Evolutionary conservation across 2,329 filamentous ascomycete genomes (phyloP).

Genomic region (Trichoderma sp.): DNA sequence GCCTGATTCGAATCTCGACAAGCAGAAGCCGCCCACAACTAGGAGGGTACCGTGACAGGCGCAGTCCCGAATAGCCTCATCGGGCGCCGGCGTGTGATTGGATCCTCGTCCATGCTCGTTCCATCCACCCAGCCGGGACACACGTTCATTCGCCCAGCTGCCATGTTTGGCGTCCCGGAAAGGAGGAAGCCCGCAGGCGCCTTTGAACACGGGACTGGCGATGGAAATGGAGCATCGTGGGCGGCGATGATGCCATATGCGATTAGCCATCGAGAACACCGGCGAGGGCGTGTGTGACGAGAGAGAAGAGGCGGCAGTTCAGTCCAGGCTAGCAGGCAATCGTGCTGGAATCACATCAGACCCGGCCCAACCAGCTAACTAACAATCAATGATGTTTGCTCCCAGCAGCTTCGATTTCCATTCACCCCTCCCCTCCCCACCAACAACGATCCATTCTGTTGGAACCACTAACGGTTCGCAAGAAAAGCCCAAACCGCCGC

Average conservation of each 20-base stretch:
- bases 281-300: conserved; percentile 1
- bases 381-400: neutral
- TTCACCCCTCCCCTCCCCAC: conserved; percentile 1
- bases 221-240: neutral
- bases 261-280: neutral
- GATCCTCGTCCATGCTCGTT: neutral
- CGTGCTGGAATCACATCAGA: neutral
- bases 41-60: conserved; percentile 21
- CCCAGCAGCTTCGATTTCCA: neutral
- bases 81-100: conserved; percentile 11
- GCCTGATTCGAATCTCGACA: neutral
- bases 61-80: conserved; percentile 12
- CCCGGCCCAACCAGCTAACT: neutral
- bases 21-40: neutral
- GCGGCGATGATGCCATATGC: neutral
- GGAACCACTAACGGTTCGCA: neutral
- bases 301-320: neutral
- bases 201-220: conserved; percentile 12
- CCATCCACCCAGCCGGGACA: conserved; percentile 16
- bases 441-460: neutral
- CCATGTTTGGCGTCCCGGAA: neutral
- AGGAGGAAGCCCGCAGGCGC: conserved; percentile 1
- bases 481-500: neutral
- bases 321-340: neutral
- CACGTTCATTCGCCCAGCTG: conserved; percentile 19